These are phyloP conservation scores for Murraya koenigii DNA, from an alignment of 345 rosid genomes.

Conservation along the genomic window DNA sequence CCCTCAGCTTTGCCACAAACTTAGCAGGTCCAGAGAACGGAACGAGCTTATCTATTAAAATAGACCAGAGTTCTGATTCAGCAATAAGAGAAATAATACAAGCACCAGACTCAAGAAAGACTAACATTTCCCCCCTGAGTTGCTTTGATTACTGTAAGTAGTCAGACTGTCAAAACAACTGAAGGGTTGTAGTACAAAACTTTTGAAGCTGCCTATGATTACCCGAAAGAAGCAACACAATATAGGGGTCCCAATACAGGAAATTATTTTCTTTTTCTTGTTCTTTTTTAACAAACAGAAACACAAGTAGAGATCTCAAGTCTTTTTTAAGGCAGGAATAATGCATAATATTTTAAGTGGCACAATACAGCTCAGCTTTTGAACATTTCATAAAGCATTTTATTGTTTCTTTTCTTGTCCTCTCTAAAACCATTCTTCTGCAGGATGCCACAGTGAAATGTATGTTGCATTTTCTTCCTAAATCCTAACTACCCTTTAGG, in stretches of 20 bases:
- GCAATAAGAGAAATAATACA: neutral
- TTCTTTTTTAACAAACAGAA: neutral
- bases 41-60: constrained; percentile 71
- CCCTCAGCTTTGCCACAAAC: constrained; percentile 90
- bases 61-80: constrained; percentile 4
- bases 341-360: neutral
- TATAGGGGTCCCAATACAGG: neutral
- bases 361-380: neutral
- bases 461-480: neutral
- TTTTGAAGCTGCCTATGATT: neutral
- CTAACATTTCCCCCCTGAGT: neutral
- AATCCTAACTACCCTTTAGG: neutral
- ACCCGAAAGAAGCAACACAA: neutral
- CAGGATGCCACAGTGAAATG: neutral
- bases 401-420: neutral
- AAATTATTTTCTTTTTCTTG: too few relatives aligned
- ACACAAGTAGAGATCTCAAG: neutral
- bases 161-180: neutral
- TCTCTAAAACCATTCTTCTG: neutral
- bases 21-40: constrained; percentile 94
- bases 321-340: neutral
- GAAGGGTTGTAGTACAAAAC: neutral
- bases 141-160: neutral
- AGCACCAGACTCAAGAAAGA: neutral
- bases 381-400: neutral